Conservation (phyloP, 2,329 filamentous ascomycete species). For the Penicillium sp. region DNA sequence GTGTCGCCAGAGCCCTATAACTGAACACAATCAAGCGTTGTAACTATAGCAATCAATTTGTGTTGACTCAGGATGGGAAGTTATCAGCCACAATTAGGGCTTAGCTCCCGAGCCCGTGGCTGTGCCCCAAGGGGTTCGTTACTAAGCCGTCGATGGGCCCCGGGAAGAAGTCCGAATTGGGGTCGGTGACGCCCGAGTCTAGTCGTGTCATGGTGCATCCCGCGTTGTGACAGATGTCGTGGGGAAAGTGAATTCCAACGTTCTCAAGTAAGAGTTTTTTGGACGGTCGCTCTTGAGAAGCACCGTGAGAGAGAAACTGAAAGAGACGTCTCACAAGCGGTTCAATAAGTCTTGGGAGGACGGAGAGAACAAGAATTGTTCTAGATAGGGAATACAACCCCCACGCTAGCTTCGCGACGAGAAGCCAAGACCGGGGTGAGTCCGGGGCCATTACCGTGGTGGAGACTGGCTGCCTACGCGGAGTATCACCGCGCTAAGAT, state of each 20-base stretch:
- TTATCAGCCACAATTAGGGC: conserved; percentile 17
- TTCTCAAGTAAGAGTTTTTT: background rate
- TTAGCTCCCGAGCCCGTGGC: conserved; percentile 1
- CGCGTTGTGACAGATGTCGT: background rate
- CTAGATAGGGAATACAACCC: background rate
- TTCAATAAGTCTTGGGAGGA: background rate
- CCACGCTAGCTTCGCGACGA: background rate
- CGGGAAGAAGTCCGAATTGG: conserved; percentile 18
- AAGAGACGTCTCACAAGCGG: background rate
- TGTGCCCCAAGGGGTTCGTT: background rate
- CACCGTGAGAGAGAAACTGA: background rate
- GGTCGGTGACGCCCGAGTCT: conserved; percentile 12
- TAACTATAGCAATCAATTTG: conserved; percentile 1
- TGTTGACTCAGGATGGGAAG: conserved; percentile 18
- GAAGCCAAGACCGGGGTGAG: conserved; percentile 15
- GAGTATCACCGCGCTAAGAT: conserved; percentile 13
- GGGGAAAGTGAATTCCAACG: conserved; percentile 5
- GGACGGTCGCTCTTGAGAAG: background rate
- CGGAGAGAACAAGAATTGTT: background rate
- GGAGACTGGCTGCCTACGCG: conserved; percentile 10
- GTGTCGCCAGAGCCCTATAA: background rate
- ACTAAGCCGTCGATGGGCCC: background rate
- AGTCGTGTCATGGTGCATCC: background rate
- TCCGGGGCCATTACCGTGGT: conserved; percentile 20
- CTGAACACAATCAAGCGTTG: background rate